Evolutionary conservation across 352 stramenopile genomes (phyloP).

Genomic region (Pythium apleroticum): DNA sequence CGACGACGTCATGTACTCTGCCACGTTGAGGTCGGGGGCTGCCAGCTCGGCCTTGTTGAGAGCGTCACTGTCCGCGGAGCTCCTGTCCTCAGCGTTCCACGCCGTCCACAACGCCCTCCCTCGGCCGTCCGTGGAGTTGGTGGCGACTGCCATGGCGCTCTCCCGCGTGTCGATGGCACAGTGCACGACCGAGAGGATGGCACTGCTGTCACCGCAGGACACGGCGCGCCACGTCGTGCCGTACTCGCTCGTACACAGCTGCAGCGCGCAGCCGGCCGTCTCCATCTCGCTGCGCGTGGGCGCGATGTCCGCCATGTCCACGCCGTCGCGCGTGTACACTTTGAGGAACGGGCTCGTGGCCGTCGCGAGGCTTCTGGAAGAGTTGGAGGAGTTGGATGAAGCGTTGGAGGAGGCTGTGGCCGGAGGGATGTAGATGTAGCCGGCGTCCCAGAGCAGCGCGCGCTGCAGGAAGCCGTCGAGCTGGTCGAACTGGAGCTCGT

Average conservation of each 20-base stretch:
- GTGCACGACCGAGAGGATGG: constrained; percentile 17
- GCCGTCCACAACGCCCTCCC: constrained; percentile 20
- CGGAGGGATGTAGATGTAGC: constrained; percentile 34
- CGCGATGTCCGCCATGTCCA: constrained; percentile 26
- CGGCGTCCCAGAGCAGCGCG: constrained; percentile 57
- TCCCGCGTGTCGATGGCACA: constrained; percentile 25
- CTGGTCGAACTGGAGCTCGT: constrained; percentile 25
- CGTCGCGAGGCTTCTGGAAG: background rate
- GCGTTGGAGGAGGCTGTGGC: background rate
- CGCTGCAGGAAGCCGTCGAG: constrained; percentile 40
- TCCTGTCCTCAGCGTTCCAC: constrained; percentile 22
- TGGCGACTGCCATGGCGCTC: background rate
- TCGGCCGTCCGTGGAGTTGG: constrained; percentile 12
- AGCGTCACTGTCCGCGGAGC: background rate
- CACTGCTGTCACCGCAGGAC: constrained; percentile 12
- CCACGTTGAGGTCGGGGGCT: constrained; percentile 26
- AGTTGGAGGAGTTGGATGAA: background rate
- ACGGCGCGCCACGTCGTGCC: constrained; percentile 22
- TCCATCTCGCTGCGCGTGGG: constrained; percentile 27
- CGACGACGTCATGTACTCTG: constrained; percentile 1
- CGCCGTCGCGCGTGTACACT: constrained; percentile 27
- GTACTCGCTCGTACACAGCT: constrained; percentile 22
- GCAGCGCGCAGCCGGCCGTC: constrained; percentile 23
- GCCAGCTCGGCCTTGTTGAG: constrained; percentile 20
- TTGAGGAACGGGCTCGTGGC: constrained; percentile 19